A percentile compares a stretch with the other conserved stretches of the same genome.
Evolutionary conservation across 768 basidiomycete species (phyloP).

Genomic region (Kwoniella newhampshirensis): DNA sequence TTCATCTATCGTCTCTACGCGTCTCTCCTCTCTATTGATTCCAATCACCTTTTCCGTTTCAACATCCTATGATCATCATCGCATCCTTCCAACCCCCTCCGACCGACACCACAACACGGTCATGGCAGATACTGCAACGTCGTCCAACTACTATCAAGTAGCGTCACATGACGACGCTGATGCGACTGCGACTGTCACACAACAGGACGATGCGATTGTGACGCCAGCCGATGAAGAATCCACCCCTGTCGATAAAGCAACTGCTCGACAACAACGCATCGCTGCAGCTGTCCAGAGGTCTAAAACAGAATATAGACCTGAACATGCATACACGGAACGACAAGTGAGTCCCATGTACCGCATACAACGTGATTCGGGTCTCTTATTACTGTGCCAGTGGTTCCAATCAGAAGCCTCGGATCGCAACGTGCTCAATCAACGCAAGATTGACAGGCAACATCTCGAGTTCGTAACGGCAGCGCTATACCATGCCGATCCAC

Average conservation of each 20-base stretch:
- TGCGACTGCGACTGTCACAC: not conserved
- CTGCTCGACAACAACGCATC: slow-evolving; percentile 29
- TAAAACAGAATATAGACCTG: slow-evolving; percentile 33
- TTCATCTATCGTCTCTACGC: too few species aligned
- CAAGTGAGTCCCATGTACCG: slow-evolving; percentile 21
- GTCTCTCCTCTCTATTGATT: too few species aligned
- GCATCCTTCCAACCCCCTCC: too few species aligned
- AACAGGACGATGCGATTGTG: not conserved
- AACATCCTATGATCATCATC: too few species aligned
- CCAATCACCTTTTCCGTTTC: too few species aligned
- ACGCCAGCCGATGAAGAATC: not conserved
- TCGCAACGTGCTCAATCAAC: slow-evolving; percentile 12
- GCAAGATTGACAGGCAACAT: slow-evolving; percentile 29
- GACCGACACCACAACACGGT: too few species aligned
- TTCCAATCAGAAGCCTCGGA: slow-evolving; percentile 1
- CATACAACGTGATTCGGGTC: not conserved
- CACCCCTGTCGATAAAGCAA: slow-evolving; percentile 9
- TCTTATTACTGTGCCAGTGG: slow-evolving; percentile 10
- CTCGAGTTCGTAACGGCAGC: slow-evolving; percentile 35
- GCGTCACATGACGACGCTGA: slow-evolving; percentile 10
- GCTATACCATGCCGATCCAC: slow-evolving; percentile 28
- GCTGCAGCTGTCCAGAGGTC: slow-evolving; percentile 42
- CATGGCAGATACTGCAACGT: not conserved
- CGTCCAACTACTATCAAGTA: slow-evolving; percentile 12
- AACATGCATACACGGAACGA: slow-evolving; percentile 44